Conservation (phyloP, 495 filamentous ascomycete genomes). For the Penicillium verhagenii region DNA sequence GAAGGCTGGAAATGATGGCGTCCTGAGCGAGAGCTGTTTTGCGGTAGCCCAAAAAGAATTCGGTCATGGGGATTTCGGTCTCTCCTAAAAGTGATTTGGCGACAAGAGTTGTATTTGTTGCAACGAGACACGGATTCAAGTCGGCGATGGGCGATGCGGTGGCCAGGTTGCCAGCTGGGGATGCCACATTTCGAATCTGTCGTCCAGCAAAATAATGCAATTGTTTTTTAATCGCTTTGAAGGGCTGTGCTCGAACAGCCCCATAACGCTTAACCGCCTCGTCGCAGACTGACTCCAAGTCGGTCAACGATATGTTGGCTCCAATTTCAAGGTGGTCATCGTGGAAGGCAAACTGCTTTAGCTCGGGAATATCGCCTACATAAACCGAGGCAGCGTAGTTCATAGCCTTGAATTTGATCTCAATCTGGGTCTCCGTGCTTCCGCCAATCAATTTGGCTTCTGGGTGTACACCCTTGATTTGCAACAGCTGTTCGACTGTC, state of each 20-base stretch:
- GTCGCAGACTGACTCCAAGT: slow-evolving; percentile 59
- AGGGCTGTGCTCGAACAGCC: slow-evolving; percentile 60
- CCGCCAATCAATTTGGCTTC: slow-evolving; percentile 93
- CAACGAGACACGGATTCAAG: slow-evolving; percentile 91
- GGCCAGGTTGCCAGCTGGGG: slow-evolving; percentile 90
- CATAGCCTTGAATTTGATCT: slow-evolving; percentile 96
- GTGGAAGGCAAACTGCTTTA: slow-evolving; percentile 74
- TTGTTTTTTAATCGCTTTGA: slow-evolving; percentile 50
- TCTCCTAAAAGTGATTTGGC: slow-evolving; percentile 71
- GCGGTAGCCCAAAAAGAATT: slow-evolving; percentile 92
- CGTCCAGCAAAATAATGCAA: slow-evolving; percentile 87
- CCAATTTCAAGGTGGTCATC: slow-evolving; percentile 84
- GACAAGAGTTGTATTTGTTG: slow-evolving; percentile 74
- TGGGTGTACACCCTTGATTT: slow-evolving; percentile 85
- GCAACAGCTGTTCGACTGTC: slow-evolving; percentile 79
- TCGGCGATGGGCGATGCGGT: slow-evolving; percentile 97
- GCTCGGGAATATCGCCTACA: slow-evolving; percentile 87
- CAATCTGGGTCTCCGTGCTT: slow-evolving; percentile 95
- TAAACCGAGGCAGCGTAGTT: slow-evolving; percentile 88
- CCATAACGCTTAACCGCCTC: slow-evolving; percentile 84
- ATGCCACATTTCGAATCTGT: slow-evolving; percentile 96
- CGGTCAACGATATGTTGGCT: slow-evolving; percentile 87
- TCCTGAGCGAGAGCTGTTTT: slow-evolving; percentile 78
- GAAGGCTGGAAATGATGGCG: slow-evolving; percentile 80
- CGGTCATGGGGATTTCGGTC: slow-evolving; percentile 81